Conservation (phyloP, 1,139 yeast genomes). For the Saccharomycopsis phalli region DNA sequence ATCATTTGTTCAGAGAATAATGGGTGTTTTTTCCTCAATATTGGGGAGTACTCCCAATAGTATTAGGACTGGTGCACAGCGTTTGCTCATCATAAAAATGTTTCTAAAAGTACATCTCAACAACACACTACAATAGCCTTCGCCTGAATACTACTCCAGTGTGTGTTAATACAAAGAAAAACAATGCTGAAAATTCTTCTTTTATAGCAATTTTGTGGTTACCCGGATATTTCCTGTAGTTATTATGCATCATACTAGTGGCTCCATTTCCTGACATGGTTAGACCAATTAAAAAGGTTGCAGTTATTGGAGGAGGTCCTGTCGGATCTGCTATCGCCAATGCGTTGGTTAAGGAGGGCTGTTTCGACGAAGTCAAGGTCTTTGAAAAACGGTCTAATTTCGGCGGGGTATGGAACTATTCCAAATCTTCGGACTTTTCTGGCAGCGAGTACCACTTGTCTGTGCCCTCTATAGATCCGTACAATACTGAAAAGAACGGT, state of each 20-base stretch:
- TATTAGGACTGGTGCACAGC: slow-evolving; percentile 21
- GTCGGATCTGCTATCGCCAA: slow-evolving; percentile 52
- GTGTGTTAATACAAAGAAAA: too few relatives aligned
- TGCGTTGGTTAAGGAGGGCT: slow-evolving; percentile 39
- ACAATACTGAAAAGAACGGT: slow-evolving; percentile 1
- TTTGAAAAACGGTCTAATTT: slow-evolving; percentile 41
- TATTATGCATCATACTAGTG: too few relatives aligned
- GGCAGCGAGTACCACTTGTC: slow-evolving; percentile 19
- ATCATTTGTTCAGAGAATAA: slow-evolving; percentile 1
- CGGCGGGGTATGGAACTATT: slow-evolving; percentile 51
- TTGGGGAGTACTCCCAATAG: slow-evolving; percentile 6
- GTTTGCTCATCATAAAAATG: slow-evolving; percentile 15
- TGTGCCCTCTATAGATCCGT: slow-evolving; percentile 14
- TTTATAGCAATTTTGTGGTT: too few relatives aligned
- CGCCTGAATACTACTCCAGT: too few relatives aligned
- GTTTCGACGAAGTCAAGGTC: slow-evolving; percentile 36
- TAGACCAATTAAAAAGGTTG: slow-evolving; percentile 29
- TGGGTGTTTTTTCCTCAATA: slow-evolving; percentile 19
- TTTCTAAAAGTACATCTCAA: neutral
- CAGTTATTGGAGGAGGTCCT: slow-evolving; percentile 63
- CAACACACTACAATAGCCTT: too few relatives aligned
- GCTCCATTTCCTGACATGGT: too few relatives aligned
- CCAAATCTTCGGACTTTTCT: slow-evolving; percentile 22
- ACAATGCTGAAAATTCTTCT: too few relatives aligned
- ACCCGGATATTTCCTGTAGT: too few relatives aligned